phyloP scores from a whole-genome alignment of 805 yeast genomes.

The Danielia reshetovae region DNA sequence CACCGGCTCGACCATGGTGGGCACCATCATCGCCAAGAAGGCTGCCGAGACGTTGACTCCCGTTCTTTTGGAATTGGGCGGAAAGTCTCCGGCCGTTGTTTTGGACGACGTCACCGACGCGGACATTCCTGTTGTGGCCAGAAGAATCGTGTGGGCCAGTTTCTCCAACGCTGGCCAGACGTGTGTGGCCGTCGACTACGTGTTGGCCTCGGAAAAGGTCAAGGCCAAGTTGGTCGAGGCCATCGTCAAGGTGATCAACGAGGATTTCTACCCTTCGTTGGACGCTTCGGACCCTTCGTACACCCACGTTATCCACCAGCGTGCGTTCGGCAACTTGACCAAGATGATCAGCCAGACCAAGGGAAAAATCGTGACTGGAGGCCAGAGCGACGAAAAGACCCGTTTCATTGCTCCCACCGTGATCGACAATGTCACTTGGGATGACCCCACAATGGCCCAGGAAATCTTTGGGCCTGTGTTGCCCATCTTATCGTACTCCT shows the following conservation, averaged over 20 bases:
- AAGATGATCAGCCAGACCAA: slow-evolving; percentile 44
- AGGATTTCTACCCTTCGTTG: slow-evolving; percentile 44
- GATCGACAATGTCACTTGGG: slow-evolving; percentile 56
- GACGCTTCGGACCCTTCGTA: slow-evolving; percentile 24
- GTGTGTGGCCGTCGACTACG: slow-evolving; percentile 86
- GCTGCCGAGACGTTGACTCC: slow-evolving; percentile 90
- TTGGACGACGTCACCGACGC: slow-evolving; percentile 44
- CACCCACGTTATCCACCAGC: slow-evolving; percentile 59
- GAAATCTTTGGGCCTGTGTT: slow-evolving; percentile 86
- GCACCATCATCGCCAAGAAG: slow-evolving; percentile 67
- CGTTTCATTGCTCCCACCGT: slow-evolving; percentile 71
- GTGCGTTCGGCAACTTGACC: slow-evolving; percentile 47
- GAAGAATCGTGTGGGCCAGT: slow-evolving; percentile 74
- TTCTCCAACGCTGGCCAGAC: slow-evolving; percentile 84
- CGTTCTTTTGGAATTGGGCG: slow-evolving; percentile 79
- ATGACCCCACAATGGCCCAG: slow-evolving; percentile 66
- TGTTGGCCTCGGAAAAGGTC: slow-evolving; percentile 58
- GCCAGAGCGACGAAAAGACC: slow-evolving; percentile 34
- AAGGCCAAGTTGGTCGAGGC: slow-evolving; percentile 48
- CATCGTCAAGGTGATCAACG: slow-evolving; percentile 35
- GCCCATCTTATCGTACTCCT: slow-evolving; percentile 59
- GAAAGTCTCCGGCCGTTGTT: slow-evolving; percentile 82
- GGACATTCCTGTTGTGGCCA: slow-evolving; percentile 44
- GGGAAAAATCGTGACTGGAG: slow-evolving; percentile 53
- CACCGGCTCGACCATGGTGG: slow-evolving; percentile 80